phyloP scores from a whole-genome alignment of 108 stramenopile species.

The Nannochloropsis oceanica region DNA sequence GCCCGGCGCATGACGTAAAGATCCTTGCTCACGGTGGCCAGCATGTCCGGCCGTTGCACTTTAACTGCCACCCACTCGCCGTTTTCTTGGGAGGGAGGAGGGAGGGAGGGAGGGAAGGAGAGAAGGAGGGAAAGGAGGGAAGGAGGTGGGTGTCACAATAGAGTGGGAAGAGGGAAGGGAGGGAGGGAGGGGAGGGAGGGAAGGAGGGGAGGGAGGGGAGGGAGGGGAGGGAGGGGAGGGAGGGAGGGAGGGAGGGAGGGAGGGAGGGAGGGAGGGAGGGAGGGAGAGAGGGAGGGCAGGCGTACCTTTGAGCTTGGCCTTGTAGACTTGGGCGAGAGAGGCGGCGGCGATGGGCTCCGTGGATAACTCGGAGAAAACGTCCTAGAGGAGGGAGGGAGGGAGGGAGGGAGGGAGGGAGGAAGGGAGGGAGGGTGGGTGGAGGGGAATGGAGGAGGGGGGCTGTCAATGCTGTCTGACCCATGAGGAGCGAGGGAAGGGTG shows the following conservation, averaged over 20 bases:
- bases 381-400: background rate
- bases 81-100: background rate
- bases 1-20: constrained; percentile 16
- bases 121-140: background rate
- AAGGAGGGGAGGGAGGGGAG: too few species aligned
- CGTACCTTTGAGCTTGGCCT: background rate
- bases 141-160: too few species aligned
- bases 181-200: too few species aligned
- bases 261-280: too few species aligned
- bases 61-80: constrained; percentile 31
- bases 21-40: constrained; percentile 13
- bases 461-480: background rate
- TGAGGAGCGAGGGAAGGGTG: background rate
- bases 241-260: too few species aligned
- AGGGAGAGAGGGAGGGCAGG: background rate
- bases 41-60: constrained; percentile 26
- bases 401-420: background rate
- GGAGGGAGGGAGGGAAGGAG: background rate
- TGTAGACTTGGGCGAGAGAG: constrained; percentile 15
- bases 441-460: background rate
- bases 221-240: too few species aligned
- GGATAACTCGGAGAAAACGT: constrained; percentile 59
- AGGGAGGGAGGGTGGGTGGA: background rate
- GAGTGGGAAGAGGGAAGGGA: background rate
- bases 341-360: constrained; percentile 41